Conservation (phyloP, 1,284 basidiomycete species). For the Crepidotus sp. region DNA sequence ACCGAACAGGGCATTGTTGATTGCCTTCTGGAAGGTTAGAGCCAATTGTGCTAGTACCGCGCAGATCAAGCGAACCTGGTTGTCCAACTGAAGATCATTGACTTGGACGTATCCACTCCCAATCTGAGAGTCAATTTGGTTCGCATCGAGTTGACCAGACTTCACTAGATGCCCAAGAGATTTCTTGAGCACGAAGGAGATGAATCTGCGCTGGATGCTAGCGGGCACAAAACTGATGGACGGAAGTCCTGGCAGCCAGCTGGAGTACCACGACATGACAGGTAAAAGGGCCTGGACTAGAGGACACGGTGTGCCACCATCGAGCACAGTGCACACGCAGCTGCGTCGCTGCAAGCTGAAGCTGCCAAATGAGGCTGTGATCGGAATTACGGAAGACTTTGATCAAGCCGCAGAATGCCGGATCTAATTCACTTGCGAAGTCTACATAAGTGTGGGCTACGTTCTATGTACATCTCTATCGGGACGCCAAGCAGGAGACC, state of each 20-base stretch:
- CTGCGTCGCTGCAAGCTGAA: background rate
- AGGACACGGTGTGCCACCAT: constrained; percentile 9
- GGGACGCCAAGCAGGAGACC: too few relatives aligned
- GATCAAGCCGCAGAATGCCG: too few relatives aligned
- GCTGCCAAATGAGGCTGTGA: background rate
- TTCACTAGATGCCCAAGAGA: constrained; percentile 80
- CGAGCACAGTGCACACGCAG: background rate
- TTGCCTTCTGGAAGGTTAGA: constrained; percentile 46
- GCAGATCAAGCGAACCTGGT: constrained; percentile 44
- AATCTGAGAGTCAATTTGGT: constrained; percentile 88
- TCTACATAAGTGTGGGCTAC: too few relatives aligned
- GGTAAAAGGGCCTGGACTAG: background rate
- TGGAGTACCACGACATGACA: constrained; percentile 32
- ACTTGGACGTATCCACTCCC: constrained; percentile 84
- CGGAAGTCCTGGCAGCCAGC: constrained; percentile 57
- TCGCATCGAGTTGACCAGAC: constrained; percentile 79
- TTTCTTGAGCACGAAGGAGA: constrained; percentile 82
- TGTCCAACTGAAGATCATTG: constrained; percentile 73
- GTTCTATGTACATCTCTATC: too few relatives aligned
- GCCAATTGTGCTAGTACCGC: constrained; percentile 6
- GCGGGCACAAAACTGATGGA: constrained; percentile 68
- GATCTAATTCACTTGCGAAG: too few relatives aligned
- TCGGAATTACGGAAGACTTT: background rate
- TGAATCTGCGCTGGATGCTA: constrained; percentile 79
- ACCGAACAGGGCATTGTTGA: constrained; percentile 64